Evolutionary conservation across 176 grass and related monocot species (phyloP), one percentile per base, ranked within the genome.

Genomic region (Chloris gayana): DNA sequence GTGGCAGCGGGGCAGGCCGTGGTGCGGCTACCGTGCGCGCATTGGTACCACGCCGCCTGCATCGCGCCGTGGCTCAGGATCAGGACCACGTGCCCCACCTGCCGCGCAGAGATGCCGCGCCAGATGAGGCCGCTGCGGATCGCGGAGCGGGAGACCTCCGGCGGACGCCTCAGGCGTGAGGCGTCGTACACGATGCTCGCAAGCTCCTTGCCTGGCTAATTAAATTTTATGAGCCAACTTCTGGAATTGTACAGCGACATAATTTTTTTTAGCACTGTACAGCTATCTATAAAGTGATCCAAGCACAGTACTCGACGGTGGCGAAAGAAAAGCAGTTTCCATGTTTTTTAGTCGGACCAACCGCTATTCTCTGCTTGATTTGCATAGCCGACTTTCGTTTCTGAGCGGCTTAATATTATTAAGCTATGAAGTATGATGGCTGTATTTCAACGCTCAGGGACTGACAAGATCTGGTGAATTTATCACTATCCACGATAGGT

Each of bases 11-110:
- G n/a, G 25, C 60, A 83, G 32, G 47, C 45, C 13, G 47, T 75
- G 1, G 72, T 53, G 81, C 72, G 45, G 61, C 72, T 83, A 33
- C 46, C 62, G 6, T 83, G 81, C 62, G 33, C 81, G 29, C 81
- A 83, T 63, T 83, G 63, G 56, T 83, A 76, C 72, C 81, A 83
- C 33, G 42, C 14, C 21, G 46, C 11, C 12, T 83, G 81, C 81
- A 83, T 83, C 70, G 39, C 35, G 38, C 81, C 72, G 1, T 76
- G 81, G 81, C 62, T 83, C 1, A 2, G 47, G 58, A 75, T 83
- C 18, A 34, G 72, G 62, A 33, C 18, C 31, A 83, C 62, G 3
- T 83, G 72, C 72, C 81, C 81, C 4, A 61, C 51, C 4, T 83
- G 81, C 69, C 57, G 60, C 1, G 60, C 60, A 2, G 70, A 83